Evolutionary conservation across 2,329 filamentous ascomycete species (phyloP), one percentile per base, ranked within the genome.

Genomic region (Laburnicola sp.): DNA sequence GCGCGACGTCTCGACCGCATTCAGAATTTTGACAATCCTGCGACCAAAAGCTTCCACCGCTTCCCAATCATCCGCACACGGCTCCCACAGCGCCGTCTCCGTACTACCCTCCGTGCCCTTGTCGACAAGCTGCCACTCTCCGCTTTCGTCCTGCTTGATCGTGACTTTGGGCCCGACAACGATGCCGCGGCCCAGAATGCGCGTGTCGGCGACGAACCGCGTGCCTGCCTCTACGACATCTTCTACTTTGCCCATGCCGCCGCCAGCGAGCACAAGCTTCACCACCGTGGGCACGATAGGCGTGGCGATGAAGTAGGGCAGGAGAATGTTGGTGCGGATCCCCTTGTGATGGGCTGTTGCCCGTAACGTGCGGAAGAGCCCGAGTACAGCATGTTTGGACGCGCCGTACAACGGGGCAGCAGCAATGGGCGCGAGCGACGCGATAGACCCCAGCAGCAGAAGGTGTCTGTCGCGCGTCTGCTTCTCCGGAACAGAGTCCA

Each of bases 171-270:
- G 84, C 0, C 82, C 83, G 38, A 88, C 74, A 27, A 78, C 75
- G 44, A 89, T 71, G 3, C 79, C 78, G 48, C 85, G 74, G 2
- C 86, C 85, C 6, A 78, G 71, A 40, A 87, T 78, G 27, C 70
- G 66, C 32, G 79, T 76, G 61, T 87, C 83, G 0, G 84, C 82
- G 39, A 85, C 77, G 30, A 88, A 75, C 37, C 85, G 76, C 11
- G 83, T 86, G 0, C 76, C 83, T 3, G 84, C 85, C 54, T 87
- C 82, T 2, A 88, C 77, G 1, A 88, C 86, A 62, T 87, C 83
- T 28, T 78, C 78, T 32, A 79, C 68, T 36, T 75, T 74, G 1
- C 80, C 83, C 55, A 80, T 73, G 2, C 75, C 80, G 2, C 74
- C 77, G 10, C 86, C 86, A 0, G 84, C 80, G 2, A 88, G 75